Conservation (phyloP, 31 red algal species). For the Pterothamnion heteromorphum region DNA sequence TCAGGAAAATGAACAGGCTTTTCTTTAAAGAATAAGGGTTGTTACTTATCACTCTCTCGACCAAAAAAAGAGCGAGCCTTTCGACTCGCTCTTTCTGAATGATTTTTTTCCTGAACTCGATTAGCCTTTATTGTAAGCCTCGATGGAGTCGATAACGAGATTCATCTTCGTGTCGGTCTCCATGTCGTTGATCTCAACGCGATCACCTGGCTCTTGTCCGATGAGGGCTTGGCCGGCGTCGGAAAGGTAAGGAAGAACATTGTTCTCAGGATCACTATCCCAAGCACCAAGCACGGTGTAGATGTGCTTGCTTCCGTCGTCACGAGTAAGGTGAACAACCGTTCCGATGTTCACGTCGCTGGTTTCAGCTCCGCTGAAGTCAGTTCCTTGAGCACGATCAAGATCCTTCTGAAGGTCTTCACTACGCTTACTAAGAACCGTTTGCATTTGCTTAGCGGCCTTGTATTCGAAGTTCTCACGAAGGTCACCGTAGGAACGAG, state of each 20-base stretch:
- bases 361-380: background rate
- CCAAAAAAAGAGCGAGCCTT: no score
- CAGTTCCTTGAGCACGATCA: background rate
- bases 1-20: no score
- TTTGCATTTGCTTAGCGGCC: background rate
- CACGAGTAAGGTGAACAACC: background rate
- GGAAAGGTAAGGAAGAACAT: background rate
- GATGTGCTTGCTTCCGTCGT: background rate
- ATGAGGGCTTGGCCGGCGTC: background rate
- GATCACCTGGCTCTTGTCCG: background rate
- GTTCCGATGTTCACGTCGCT: background rate
- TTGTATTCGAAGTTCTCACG: conserved; percentile 27
- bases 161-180: no score
- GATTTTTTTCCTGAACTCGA: no score
- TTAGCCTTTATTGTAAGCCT: no score
- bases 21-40: no score
- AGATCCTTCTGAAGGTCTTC: background rate
- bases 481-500: background rate
- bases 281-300: background rate
- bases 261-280: background rate
- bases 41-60: no score
- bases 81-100: no score
- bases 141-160: no score
- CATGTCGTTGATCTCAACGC: background rate
- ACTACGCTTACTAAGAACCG: background rate